Evolutionary conservation across 176 grass and related monocot genomes (phyloP), one percentile per base, ranked within the genome.

Genomic region (Oryza australiensis): DNA sequence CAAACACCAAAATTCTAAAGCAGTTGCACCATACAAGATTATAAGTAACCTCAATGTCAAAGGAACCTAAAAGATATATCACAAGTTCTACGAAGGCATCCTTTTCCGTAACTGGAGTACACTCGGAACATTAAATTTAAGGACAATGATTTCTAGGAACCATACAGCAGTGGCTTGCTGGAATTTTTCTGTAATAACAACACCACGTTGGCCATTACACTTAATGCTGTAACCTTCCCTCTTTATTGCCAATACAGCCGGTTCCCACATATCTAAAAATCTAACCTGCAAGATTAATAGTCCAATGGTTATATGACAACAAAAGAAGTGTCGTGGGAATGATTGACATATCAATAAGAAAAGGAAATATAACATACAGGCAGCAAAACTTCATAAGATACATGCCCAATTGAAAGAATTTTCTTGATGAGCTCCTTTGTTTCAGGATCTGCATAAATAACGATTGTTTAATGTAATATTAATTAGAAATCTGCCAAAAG

Each of bases 191-290:
- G 77, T 81, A 70, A 93, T 62, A 63, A 98, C 79, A 68, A 86
- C 87, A 86, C 96, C 92, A 64, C 92, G 90, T 37, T 89, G 88
- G 49, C 92, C 93, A 62, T 81, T 93, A 46, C 85, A 93, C 84
- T 93, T 98, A 73, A 98, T 93, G 76, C 89, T 98, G 87, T 91
- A 98, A 28, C 90, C 96, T 80, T 95, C 96, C 77, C 87, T 93
- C 87, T 95, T 98, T 88, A 98, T 93, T 66, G 90, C 84, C 83
- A 98, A 77, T 75, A 95, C 83, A 71, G 93, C 92, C 66, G 84
- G 82, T 68, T 98, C 96, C 96, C 96, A 98, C 90, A 98, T 93
- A 84, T 95, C 89, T 65, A 98, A 78, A 82, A 88, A 98, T 85
- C 87, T 91, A 85, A 88, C 90, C 95, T 98, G 87, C 73, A 78